Evolutionary conservation across 306 rosid genomes (phyloP).

Genomic region (Pyrus communis): DNA sequence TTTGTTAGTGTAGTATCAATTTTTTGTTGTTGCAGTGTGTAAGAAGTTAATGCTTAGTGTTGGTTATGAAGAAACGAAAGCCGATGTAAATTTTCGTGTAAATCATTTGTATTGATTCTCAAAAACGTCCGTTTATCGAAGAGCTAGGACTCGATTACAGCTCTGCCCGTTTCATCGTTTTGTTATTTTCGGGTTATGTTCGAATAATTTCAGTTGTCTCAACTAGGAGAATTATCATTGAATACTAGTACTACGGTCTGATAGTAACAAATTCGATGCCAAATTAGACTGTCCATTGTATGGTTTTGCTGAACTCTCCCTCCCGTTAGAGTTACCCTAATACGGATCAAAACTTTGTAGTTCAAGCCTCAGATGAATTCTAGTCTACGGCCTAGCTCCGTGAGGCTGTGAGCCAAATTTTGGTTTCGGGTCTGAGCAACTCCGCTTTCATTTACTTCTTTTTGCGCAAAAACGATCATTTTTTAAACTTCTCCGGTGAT

Average conservation of each 20-base stretch:
- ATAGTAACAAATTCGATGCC: too few species aligned
- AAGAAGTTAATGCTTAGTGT: slow-evolving; percentile 4
- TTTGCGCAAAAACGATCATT: neutral
- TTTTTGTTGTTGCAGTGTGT: slow-evolving; percentile 20
- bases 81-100: slow-evolving; percentile 29
- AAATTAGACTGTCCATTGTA: too few species aligned
- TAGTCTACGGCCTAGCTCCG: neutral
- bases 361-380: neutral
- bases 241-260: too few species aligned
- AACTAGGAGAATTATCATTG: too few species aligned
- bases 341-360: too few species aligned
- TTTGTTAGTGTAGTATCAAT: slow-evolving; percentile 35
- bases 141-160: neutral
- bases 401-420: neutral
- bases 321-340: too few species aligned
- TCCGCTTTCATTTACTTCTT: neutral
- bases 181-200: neutral
- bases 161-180: neutral
- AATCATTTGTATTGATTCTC: slow-evolving; percentile 17
- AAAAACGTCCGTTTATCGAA: neutral
- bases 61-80: neutral
- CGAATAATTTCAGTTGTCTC: neutral
- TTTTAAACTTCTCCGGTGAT: too few species aligned
- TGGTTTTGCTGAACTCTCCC: too few species aligned
- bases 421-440: neutral